These are phyloP conservation scores for Sclerotinia trifoliorum DNA, from an alignment of 2,329 filamentous ascomycete genomes.

Conservation along the genomic window DNA sequence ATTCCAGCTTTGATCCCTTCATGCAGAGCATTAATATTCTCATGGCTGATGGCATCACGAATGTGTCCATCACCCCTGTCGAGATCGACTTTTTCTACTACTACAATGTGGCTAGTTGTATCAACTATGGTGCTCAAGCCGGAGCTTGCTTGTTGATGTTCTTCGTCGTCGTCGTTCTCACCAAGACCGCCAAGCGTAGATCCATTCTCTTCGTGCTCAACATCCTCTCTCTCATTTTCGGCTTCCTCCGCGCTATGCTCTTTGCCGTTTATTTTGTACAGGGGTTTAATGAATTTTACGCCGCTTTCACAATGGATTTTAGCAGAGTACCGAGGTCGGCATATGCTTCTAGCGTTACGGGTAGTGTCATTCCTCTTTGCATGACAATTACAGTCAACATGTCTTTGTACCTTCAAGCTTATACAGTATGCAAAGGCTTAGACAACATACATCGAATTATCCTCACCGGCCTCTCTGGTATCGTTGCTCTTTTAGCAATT, in stretches of 20 bases:
- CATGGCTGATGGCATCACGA: slow-evolving; percentile 44
- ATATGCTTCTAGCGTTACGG: slow-evolving; percentile 48
- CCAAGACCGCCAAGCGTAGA: slow-evolving; percentile 55
- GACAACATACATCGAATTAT: slow-evolving; percentile 45
- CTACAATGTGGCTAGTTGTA: slow-evolving; percentile 49
- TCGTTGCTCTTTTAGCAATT: slow-evolving; percentile 52
- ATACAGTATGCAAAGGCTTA: slow-evolving; percentile 54
- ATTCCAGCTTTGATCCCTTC: slow-evolving; percentile 48
- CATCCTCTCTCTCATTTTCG: slow-evolving; percentile 52
- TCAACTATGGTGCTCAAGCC: slow-evolving; percentile 60
- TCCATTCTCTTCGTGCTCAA: slow-evolving; percentile 62
- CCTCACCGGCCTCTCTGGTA: slow-evolving; percentile 48
- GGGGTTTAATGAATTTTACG: slow-evolving; percentile 52
- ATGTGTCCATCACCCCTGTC: slow-evolving; percentile 44
- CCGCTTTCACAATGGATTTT: slow-evolving; percentile 49
- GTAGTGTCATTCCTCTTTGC: slow-evolving; percentile 50
- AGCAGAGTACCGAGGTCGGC: slow-evolving; percentile 44
- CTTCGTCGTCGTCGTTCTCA: slow-evolving; percentile 57
- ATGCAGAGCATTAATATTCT: slow-evolving; percentile 51
- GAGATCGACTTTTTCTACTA: slow-evolving; percentile 47
- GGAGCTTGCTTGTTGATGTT: slow-evolving; percentile 59
- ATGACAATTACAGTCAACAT: slow-evolving; percentile 55
- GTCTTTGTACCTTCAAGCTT: slow-evolving; percentile 62
- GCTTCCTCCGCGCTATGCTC: slow-evolving; percentile 52
- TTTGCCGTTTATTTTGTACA: slow-evolving; percentile 52